Evolutionary conservation across 768 basidiomycete species (phyloP).

Genomic region (Xanthoconium stramineum): DNA sequence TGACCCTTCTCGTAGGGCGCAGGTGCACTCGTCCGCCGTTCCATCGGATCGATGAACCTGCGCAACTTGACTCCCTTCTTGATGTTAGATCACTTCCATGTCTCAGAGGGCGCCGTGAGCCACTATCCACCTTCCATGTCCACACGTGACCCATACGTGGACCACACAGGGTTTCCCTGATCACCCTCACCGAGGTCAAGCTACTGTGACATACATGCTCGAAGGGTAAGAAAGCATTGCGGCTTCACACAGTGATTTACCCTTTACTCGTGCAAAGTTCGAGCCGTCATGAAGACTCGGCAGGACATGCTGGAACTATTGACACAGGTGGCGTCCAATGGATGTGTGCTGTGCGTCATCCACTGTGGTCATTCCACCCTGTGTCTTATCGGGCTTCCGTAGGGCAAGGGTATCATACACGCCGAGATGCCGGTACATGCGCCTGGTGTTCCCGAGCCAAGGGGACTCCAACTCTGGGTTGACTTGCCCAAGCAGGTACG

Average conservation of each 20-base stretch:
- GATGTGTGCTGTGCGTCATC: constrained; percentile 75
- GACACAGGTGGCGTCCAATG: constrained; percentile 87
- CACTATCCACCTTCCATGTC: not conserved
- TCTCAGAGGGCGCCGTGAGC: constrained; percentile 64
- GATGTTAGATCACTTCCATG: constrained; percentile 83
- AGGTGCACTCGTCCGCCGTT: constrained; percentile 80
- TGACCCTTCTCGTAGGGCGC: constrained; percentile 50
- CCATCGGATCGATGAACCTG: constrained; percentile 73
- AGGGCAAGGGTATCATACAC: constrained; percentile 72
- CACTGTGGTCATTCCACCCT: not conserved
- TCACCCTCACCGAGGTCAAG: constrained; percentile 90
- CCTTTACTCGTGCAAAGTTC: constrained; percentile 37
- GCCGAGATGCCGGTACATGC: constrained; percentile 88
- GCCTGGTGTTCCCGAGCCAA: constrained; percentile 62
- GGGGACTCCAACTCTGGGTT: constrained; percentile 86
- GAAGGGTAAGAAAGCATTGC: constrained; percentile 52
- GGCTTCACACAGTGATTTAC: not conserved
- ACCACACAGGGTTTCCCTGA: constrained; percentile 77
- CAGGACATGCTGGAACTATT: constrained; percentile 77
- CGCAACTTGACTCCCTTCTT: constrained; percentile 89
- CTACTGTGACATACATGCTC: constrained; percentile 86
- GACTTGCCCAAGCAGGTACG: constrained; percentile 70
- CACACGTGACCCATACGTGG: not conserved
- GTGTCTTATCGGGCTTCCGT: constrained; percentile 4
- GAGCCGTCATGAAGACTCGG: constrained; percentile 88